These are phyloP conservation scores for Yamadazyma akitaensis DNA, from an alignment of 805 yeast genomes.

Conservation along the genomic window DNA sequence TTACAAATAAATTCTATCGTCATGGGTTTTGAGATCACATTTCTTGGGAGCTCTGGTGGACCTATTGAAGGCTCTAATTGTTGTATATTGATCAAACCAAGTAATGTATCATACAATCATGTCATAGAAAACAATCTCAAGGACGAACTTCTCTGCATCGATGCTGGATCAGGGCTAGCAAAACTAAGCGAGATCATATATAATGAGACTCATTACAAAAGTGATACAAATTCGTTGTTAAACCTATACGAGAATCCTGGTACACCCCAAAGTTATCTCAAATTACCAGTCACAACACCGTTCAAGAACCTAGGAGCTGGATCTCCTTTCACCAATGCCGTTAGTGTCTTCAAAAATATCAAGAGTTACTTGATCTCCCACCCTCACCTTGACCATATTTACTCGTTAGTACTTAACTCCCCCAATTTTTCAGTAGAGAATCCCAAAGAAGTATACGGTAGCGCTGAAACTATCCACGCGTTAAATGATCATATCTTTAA, in stretches of 20 bases:
- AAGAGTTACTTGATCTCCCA: slow-evolving; percentile 63
- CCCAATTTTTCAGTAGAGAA: slow-evolving; percentile 43
- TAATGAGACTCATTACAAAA: slow-evolving; percentile 19
- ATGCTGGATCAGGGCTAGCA: slow-evolving; percentile 75
- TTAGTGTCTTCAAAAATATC: slow-evolving; percentile 22
- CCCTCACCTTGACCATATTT: slow-evolving; percentile 79
- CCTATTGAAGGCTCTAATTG: slow-evolving; percentile 73
- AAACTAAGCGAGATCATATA: slow-evolving; percentile 45
- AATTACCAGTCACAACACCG: slow-evolving; percentile 19
- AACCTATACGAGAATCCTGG: slow-evolving; percentile 29
- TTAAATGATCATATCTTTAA: slow-evolving; percentile 63
- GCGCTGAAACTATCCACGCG: slow-evolving; percentile 48
- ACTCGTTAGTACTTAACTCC: slow-evolving; percentile 67
- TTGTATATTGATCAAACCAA: slow-evolving; percentile 62
- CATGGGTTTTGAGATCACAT: slow-evolving; percentile 55
- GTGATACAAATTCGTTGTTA: slow-evolving; percentile 10
- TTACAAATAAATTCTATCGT: background rate
- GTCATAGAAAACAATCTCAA: slow-evolving; percentile 23
- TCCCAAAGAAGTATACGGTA: slow-evolving; percentile 51
- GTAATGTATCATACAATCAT: slow-evolving; percentile 37
- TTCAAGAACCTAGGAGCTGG: slow-evolving; percentile 15
- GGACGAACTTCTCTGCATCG: slow-evolving; percentile 55
- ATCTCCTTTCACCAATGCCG: slow-evolving; percentile 11
- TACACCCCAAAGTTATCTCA: slow-evolving; percentile 19
- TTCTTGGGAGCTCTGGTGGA: slow-evolving; percentile 83